Evolutionary conservation across 2,329 filamentous ascomycete genomes (phyloP), one percentile per base, ranked within the genome.

Genomic region (Aspergillus unguis): DNA sequence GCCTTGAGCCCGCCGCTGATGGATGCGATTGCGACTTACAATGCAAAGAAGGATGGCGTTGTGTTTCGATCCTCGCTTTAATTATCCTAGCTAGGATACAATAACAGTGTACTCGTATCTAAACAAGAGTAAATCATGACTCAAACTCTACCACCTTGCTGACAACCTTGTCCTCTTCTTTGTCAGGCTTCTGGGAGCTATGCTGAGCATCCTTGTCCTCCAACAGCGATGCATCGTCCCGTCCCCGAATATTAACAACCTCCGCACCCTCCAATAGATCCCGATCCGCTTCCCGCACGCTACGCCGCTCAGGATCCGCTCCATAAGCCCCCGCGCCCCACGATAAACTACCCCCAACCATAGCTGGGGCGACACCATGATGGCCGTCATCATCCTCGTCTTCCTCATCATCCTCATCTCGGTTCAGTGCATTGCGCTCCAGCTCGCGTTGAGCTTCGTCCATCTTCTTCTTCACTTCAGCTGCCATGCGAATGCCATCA

Each of bases 401-500:
- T 0, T 84, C 83, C 1, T 85, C 84, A 0, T 89, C 86, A 1
- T 90, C 87, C 0, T 85, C 82, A 0, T 82, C 81, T 77, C 63
- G 86, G 78, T 41, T 81, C 75, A 85, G 73, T 0, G 86, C 87
- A 55, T 91, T 92, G 71, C 86, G 87, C 72, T 96, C 92, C 59
- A 96, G 75, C 67, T 97, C 92, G 62, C 85, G 86, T 71, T 96
- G 92, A 3, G 92, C 92, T 68, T 99, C 94, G 58, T 99, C 92
- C 87, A 97, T 96, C 41, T 92, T 82, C 63, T 92, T 84, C 60
- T 88, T 82, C 47, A 99, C 92, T 70, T 99, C 94, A 1, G 87
- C 89, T 0, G 94, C 94, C 53, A 97, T 92, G 32, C 92, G 86
- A 85, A 97, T 96, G 38, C 94, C 94, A 67, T 99, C 94, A 1